Percentiles rank a stretch among this genome's conserved stretches.
Conservation (phyloP, 305 asterid species). For the Rubia peregrina region DNA sequence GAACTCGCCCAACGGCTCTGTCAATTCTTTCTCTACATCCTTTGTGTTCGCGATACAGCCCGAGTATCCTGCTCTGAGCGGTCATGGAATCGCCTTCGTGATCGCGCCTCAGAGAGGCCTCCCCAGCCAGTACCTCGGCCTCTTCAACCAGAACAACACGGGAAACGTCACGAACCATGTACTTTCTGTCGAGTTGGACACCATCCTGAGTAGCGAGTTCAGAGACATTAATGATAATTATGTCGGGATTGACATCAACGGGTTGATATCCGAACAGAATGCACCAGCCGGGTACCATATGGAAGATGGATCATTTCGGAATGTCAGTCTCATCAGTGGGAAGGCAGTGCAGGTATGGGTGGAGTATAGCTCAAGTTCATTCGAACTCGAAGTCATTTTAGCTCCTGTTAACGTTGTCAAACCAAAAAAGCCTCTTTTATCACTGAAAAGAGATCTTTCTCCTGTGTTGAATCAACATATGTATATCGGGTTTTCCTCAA, state of each 20-base stretch:
- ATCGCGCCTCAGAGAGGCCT: conserved; percentile 2
- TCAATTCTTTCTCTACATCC: conserved; percentile 34
- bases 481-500: conserved; percentile 28
- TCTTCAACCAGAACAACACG: conserved; percentile 14
- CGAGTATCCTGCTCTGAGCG: neutral
- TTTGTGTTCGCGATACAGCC: conserved; percentile 10
- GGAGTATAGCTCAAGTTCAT: neutral
- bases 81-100: conserved; percentile 2
- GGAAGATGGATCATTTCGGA: neutral
- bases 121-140: conserved; percentile 20
- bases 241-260: conserved; percentile 9
- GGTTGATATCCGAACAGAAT: neutral
- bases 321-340: conserved; percentile 5
- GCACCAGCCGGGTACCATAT: conserved; percentile 20
- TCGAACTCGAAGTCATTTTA: neutral
- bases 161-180: conserved; percentile 16
- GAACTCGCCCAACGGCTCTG: conserved; percentile 10
- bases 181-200: conserved; percentile 1
- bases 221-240: neutral
- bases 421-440: conserved; percentile 12
- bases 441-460: conserved; percentile 21
- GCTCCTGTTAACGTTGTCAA: neutral
- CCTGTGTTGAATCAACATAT: conserved; percentile 15
- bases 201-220: conserved; percentile 2
- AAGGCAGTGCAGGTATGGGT: conserved; percentile 15